Evolutionary conservation across 2,329 filamentous ascomycete species (phyloP).

Genomic region (Clarireedia sp.): DNA sequence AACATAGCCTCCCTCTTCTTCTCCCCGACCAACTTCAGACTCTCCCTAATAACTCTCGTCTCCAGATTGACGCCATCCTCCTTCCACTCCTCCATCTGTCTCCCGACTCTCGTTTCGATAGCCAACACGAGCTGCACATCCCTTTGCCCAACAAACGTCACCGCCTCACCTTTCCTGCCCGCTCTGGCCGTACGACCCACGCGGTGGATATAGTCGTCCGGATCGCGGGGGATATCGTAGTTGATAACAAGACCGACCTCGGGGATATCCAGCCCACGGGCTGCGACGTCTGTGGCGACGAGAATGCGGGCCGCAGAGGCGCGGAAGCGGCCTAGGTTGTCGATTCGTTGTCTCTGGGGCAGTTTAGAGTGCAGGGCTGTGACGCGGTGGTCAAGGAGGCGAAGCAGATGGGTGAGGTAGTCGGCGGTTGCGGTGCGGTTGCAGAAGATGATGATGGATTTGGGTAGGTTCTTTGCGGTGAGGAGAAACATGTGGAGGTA

Average conservation of each 20-base stretch:
- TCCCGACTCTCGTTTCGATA: constrained; percentile 76
- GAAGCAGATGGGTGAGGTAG: constrained; percentile 79
- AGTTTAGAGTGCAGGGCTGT: constrained; percentile 86
- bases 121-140: constrained; percentile 87
- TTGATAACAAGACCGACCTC: constrained; percentile 87
- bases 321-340: constrained; percentile 86
- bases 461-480: constrained; percentile 66
- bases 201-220: constrained; percentile 94
- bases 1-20: constrained; percentile 89
- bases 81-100: constrained; percentile 72
- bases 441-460: constrained; percentile 85
- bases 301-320: constrained; percentile 82
- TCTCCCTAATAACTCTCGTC: constrained; percentile 74
- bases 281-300: constrained; percentile 91
- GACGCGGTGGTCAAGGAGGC: constrained; percentile 79
- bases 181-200: constrained; percentile 94
- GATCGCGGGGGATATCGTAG: constrained; percentile 91
- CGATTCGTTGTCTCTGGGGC: constrained; percentile 73
- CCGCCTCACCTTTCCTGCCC: constrained; percentile 70
- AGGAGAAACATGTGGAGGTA: constrained; percentile 85
- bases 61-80: constrained; percentile 95
- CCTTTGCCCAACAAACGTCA: constrained; percentile 86
- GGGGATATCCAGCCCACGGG: constrained; percentile 90
- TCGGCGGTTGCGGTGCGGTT: constrained; percentile 87
- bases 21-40: constrained; percentile 80